phyloP scores from a whole-genome alignment of 176 grass and related monocot genomes.

The Guadua angustifolia region DNA sequence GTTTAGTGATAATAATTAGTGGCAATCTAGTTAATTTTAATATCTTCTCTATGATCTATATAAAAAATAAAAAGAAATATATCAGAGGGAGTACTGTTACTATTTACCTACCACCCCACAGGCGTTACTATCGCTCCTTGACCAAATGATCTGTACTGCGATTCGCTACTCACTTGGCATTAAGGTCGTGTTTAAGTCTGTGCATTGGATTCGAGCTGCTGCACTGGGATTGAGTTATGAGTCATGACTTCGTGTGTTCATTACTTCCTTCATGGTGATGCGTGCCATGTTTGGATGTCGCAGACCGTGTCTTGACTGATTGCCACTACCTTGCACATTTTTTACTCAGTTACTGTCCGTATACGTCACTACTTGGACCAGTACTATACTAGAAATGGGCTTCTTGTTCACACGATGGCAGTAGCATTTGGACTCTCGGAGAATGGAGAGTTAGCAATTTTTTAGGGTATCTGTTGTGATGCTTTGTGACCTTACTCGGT shows the following conservation, averaged over 20 bases:
- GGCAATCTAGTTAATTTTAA: no score
- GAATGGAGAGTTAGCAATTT: neutral
- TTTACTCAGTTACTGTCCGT: neutral
- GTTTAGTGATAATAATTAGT: no score
- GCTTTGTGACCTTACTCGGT: constrained; percentile 18
- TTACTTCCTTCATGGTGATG: constrained; percentile 13
- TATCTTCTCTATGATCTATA: no score
- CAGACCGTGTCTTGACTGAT: neutral
- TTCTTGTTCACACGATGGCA: constrained; percentile 2
- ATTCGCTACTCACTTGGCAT: neutral
- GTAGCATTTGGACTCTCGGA: neutral
- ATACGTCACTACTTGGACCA: neutral
- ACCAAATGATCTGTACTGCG: neutral
- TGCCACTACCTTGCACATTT: neutral
- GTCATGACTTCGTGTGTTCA: neutral
- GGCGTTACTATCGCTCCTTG: neutral
- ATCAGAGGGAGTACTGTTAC: no score
- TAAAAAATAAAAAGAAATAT: no score
- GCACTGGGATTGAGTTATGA: neutral
- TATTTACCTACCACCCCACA: constrained; percentile 20
- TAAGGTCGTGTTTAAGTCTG: neutral
- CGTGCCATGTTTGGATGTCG: constrained; percentile 32
- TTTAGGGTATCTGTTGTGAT: neutral
- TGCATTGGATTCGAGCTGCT: constrained; percentile 47
- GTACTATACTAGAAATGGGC: neutral